Base-by-base conservation (phyloP, 2,329 filamentous ascomycete genomes). In the Domatiomyces globalis region DNA sequence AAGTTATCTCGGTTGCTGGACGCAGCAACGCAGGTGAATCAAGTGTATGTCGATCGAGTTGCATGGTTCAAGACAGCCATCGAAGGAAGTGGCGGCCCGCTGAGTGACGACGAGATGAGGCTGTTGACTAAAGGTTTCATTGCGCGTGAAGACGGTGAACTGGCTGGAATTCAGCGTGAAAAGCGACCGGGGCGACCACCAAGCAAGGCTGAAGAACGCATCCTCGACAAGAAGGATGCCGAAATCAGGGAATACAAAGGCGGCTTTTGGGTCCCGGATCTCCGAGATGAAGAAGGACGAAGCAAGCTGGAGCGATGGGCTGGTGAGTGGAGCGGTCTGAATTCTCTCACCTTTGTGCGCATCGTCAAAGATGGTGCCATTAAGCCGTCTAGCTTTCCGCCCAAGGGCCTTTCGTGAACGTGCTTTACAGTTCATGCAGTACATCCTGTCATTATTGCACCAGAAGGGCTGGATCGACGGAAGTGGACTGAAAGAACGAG, bases 261-360 rank as follows among this genome's bases (percentile, higher is more conserved):
- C 49, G 92, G 92, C 0, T 94, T 95, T 63, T 84, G 66, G 67
- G 67, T 94, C 43, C 89, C 90, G 0, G 85, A 95, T 63, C 71
- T 95, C 50, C 77, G 80, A 51, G 76, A 81, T 43, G 72, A 75
- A 43, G 76, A 81, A 46, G 87, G 82, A 58, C 69, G 85, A 49
- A 68, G 74, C 52, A 75, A 78, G 58, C 68, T 96, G 43, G 76
- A 79, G 56, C 73, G 75, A 19, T 96, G 88, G 87, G 84, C 87
- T 57, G 85, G 85, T 3, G 78, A 85, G 22, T 96, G 90, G 90
- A 76, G 85, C 7, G 83, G 84, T 61, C 74, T 95, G 56, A 79
- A 81, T 33, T 83, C 77, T 7, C 66, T 95, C 58, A 79, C 81
- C 54, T 96, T 89, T 75, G 74, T 87, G 54, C 81, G 87, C 55